Conservation (phyloP, 768 basidiomycete species). For the Mycena alexandri region DNA sequence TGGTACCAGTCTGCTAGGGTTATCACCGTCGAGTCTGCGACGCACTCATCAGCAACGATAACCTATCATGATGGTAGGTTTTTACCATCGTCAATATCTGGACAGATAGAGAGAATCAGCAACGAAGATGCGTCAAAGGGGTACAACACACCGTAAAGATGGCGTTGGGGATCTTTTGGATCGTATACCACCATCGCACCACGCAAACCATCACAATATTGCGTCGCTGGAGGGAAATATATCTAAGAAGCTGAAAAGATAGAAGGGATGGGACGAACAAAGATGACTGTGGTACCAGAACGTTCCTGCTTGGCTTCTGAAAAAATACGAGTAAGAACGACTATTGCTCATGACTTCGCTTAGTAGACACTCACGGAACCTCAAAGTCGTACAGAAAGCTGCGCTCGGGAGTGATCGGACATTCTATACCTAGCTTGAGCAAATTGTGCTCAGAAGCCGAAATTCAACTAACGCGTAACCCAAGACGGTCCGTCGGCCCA, state of each 20-base stretch:
- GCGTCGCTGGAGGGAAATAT: neutral
- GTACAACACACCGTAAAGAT: conserved; percentile 11
- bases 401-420: neutral
- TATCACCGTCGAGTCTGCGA: conserved; percentile 51
- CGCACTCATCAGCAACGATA: conserved; percentile 28
- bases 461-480: conserved; percentile 23
- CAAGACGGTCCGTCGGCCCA: conserved; percentile 43
- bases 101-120: neutral
- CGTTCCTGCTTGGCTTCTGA: conserved; percentile 13
- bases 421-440: neutral
- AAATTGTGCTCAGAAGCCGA: no score
- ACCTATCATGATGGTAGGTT: neutral
- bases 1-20: conserved; percentile 52
- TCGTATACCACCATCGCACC: conserved; percentile 25
- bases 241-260: no score
- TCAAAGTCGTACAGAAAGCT: conserved; percentile 18
- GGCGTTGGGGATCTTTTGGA: conserved; percentile 14
- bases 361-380: conserved; percentile 2
- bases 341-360: no score
- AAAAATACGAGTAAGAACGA: no score
- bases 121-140: neutral
- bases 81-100: conserved; percentile 24
- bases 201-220: conserved; percentile 22
- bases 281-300: conserved; percentile 29
- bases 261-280: neutral